phyloP scores from a whole-genome alignment of 23 red algal species.

The Gracilaria vermiculophylla region DNA sequence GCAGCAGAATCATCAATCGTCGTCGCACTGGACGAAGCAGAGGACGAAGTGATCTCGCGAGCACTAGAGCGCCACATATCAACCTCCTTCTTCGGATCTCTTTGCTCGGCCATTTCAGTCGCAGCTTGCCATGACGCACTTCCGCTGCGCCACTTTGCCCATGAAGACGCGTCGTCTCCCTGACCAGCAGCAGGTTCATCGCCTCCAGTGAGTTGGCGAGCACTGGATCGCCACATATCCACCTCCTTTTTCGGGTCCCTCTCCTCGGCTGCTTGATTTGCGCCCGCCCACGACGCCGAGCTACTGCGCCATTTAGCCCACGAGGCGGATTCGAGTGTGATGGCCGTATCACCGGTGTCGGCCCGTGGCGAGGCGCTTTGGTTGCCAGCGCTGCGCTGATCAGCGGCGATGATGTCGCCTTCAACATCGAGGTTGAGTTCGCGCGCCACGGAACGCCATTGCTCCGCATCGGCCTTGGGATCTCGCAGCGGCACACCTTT shows the following conservation, averaged over 20 bases:
- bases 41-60: slow-evolving; percentile 28
- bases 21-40: background rate
- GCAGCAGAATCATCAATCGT: background rate
- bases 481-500: slow-evolving; percentile 43
- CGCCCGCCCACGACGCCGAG: slow-evolving; percentile 8
- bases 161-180: background rate
- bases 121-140: slow-evolving; percentile 12
- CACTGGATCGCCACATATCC: slow-evolving; percentile 73
- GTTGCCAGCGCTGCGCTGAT: background rate
- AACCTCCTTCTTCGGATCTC: slow-evolving; percentile 73
- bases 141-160: slow-evolving; percentile 41
- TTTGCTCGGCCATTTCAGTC: background rate
- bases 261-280: background rate
- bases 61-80: slow-evolving; percentile 77
- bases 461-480: slow-evolving; percentile 53
- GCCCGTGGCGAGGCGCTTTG: background rate
- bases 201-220: slow-evolving; percentile 24
- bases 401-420: background rate
- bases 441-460: slow-evolving; percentile 44
- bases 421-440: slow-evolving; percentile 54
- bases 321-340: background rate
- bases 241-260: slow-evolving; percentile 74
- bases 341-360: background rate
- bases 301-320: slow-evolving; percentile 44
- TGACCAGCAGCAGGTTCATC: background rate